Percentiles rank a stretch among this genome's conserved stretches.
Evolutionary conservation across 805 yeast species (phyloP).

Genomic region (Nakazawaea ishiwadae): DNA sequence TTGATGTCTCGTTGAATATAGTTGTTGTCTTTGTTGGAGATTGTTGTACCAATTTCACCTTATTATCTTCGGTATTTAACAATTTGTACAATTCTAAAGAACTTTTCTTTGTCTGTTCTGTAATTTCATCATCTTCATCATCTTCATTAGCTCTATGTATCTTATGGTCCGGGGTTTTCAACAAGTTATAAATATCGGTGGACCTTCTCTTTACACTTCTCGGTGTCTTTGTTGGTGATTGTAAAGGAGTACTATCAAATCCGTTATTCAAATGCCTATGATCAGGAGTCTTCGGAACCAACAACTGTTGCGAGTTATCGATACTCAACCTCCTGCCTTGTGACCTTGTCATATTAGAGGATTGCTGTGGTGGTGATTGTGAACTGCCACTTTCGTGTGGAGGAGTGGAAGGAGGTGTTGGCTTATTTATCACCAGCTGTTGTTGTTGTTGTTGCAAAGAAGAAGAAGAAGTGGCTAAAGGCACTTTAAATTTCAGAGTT

Average conservation of each 20-base stretch:
- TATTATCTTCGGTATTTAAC: conserved; percentile 16
- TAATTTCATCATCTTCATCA: conserved; percentile 7
- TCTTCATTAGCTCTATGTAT: neutral
- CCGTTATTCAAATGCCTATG: conserved; percentile 19
- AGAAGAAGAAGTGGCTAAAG: neutral
- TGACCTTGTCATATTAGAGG: neutral
- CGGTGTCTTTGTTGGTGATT: conserved; percentile 27
- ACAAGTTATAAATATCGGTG: conserved; percentile 29
- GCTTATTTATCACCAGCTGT: neutral
- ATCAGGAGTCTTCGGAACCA: conserved; percentile 25
- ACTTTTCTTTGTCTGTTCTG: conserved; percentile 22
- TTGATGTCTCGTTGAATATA: conserved; percentile 22
- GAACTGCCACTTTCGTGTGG: neutral
- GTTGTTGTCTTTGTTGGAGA: conserved; percentile 15
- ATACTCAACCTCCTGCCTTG: conserved; percentile 8
- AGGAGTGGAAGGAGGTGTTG: conserved; percentile 7
- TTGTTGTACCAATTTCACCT: conserved; percentile 3
- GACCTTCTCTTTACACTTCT: conserved; percentile 26
- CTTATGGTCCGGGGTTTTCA: conserved; percentile 29
- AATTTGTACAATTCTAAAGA: conserved; percentile 27
- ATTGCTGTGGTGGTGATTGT: neutral
- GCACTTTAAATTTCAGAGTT: neutral
- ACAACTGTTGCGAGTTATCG: conserved; percentile 2
- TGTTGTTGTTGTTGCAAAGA: too few relatives aligned
- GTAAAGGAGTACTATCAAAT: conserved; percentile 27